These are phyloP conservation scores for Cystofilobasidium bisporidii DNA, from an alignment of 768 basidiomycete species.

Conservation along the genomic window DNA sequence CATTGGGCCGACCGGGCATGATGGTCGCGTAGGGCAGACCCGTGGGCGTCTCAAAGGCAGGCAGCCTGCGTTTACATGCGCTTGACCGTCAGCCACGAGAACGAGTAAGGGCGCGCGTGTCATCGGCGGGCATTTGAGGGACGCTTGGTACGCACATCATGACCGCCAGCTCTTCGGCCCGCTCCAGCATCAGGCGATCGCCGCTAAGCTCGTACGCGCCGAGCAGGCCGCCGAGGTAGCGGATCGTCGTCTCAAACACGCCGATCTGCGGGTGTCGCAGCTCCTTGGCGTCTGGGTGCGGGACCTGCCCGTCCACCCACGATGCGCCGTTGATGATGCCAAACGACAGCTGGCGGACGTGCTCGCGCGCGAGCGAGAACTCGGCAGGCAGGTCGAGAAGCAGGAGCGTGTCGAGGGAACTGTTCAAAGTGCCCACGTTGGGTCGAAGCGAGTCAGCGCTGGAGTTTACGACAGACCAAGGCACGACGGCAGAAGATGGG, in stretches of 20 bases:
- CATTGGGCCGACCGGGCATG: conserved; percentile 34
- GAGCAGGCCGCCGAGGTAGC: conserved; percentile 44
- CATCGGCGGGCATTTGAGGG: too few species aligned
- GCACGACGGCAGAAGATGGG: too few species aligned
- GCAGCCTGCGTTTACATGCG: conserved; percentile 11
- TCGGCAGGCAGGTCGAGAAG: conserved; percentile 35
- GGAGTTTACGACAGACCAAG: too few species aligned
- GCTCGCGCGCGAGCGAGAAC: conserved; percentile 36
- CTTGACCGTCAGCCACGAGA: too few species aligned
- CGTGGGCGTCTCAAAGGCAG: conserved; percentile 39
- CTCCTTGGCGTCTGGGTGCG: neutral
- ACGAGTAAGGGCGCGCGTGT: neutral
- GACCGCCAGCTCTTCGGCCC: conserved; percentile 42
- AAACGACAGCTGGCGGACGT: conserved; percentile 35
- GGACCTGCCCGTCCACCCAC: conserved; percentile 2
- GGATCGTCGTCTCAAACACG: conserved; percentile 44
- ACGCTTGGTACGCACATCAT: conserved; percentile 36
- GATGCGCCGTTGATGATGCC: conserved; percentile 28
- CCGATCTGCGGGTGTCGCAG: conserved; percentile 28
- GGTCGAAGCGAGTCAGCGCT: neutral
- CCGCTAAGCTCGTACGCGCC: conserved; percentile 42
- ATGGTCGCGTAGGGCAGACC: conserved; percentile 40
- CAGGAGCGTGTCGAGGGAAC: conserved; percentile 34
- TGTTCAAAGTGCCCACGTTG: neutral
- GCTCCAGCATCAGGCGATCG: conserved; percentile 41